Conservation (phyloP, 805 yeast species). For the Ogataea corticis region DNA sequence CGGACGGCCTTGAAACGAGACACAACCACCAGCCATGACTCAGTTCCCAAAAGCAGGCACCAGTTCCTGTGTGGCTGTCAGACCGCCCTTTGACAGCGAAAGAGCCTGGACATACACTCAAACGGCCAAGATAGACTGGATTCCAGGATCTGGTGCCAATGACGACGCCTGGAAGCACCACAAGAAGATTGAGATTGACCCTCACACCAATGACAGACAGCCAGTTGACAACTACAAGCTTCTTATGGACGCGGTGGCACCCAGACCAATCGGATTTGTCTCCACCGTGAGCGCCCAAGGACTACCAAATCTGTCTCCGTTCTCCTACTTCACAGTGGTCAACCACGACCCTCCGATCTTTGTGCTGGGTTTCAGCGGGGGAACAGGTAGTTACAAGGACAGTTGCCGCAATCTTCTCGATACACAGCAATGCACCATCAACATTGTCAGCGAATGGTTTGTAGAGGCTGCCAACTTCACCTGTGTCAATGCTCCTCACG, state of each 20-base stretch:
- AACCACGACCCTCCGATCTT: slow-evolving; percentile 59
- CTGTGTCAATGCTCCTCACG: slow-evolving; percentile 46
- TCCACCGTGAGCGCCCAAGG: slow-evolving; percentile 48
- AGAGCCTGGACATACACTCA: slow-evolving; percentile 10
- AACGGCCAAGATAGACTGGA: slow-evolving; percentile 39
- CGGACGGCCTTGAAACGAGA: too few species aligned
- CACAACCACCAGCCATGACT: too few species aligned
- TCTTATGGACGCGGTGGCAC: slow-evolving; percentile 51
- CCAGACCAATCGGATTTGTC: slow-evolving; percentile 61
- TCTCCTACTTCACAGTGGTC: slow-evolving; percentile 51
- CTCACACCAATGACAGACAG: slow-evolving; percentile 39
- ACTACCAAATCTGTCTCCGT: slow-evolving; percentile 54
- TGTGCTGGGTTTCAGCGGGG: slow-evolving; percentile 44
- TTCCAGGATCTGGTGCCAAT: slow-evolving; percentile 46
- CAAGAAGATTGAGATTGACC: slow-evolving; percentile 49
- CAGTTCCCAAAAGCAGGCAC: too few species aligned
- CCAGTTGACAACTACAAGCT: slow-evolving; percentile 47
- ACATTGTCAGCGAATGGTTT: slow-evolving; percentile 61
- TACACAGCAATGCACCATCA: slow-evolving; percentile 53
- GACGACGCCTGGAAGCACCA: slow-evolving; percentile 43
- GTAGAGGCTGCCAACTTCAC: slow-evolving; percentile 59
- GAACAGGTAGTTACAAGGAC: slow-evolving; percentile 42
- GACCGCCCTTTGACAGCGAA: slow-evolving; percentile 9
- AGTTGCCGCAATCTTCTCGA: slow-evolving; percentile 47
- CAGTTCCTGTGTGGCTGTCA: neutral